Evolutionary conservation across 805 yeast species (phyloP).

Genomic region (Candida namnaoensis): DNA sequence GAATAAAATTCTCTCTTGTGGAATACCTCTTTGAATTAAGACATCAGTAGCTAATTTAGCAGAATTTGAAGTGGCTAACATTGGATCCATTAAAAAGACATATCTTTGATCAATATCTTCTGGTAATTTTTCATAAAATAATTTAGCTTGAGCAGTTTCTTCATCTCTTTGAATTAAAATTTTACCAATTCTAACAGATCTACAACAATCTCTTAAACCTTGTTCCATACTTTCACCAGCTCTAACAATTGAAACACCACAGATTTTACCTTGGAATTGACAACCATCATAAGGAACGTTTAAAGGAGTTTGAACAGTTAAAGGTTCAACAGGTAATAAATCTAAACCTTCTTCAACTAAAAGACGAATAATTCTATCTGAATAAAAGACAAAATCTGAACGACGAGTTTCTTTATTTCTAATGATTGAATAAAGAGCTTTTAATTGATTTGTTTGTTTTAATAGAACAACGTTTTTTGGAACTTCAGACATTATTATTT

Average conservation of each 20-base stretch:
- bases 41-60: constrained; percentile 97
- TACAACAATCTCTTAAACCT: constrained; percentile 94
- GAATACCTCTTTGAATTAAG: constrained; percentile 77
- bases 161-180: constrained; percentile 96
- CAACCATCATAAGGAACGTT: constrained; percentile 68
- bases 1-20: constrained; percentile 79
- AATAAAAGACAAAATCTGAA: constrained; percentile 90
- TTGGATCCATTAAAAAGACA: constrained; percentile 89
- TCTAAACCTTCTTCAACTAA: constrained; percentile 94
- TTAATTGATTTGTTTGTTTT: constrained; percentile 84
- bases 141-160: constrained; percentile 89
- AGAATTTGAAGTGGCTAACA: constrained; percentile 98
- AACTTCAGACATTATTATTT: constrained; percentile 9
- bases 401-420: constrained; percentile 75
- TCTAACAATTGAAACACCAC: constrained; percentile 96
- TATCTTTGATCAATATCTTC: constrained; percentile 83
- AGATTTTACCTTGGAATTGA: constrained; percentile 81
- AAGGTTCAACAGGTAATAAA: constrained; percentile 78
- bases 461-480: constrained; percentile 55
- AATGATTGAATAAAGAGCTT: constrained; percentile 83
- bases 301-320: constrained; percentile 67
- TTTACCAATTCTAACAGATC: constrained; percentile 94
- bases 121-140: constrained; percentile 91
- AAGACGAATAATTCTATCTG: constrained; percentile 89
- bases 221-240: constrained; percentile 99